A percentile compares a stretch with the other conserved stretches of the same genome.
Conservation (phyloP, 2,329 filamentous ascomycete species). For the Botryotinia globosa region DNA sequence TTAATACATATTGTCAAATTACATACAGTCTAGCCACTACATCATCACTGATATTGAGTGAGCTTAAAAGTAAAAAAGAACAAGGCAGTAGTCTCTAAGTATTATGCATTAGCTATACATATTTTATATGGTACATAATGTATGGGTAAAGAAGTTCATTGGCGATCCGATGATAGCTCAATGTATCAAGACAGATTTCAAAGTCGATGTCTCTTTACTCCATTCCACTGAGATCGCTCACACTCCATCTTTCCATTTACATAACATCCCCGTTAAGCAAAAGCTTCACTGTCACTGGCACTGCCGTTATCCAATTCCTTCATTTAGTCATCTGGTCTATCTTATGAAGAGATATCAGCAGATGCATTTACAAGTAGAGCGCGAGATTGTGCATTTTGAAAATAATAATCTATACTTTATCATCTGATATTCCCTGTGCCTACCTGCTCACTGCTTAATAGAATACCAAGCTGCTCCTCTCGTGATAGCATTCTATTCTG, state of each 20-base stretch:
- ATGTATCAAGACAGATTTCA: not conserved
- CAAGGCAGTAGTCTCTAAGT: not conserved
- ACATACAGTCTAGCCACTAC: not conserved
- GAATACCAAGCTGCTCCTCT: not conserved
- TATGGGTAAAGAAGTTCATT: fast-evolving
- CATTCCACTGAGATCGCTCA: not conserved
- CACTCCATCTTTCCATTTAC: not conserved
- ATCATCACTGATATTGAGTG: not conserved
- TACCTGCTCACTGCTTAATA: not conserved
- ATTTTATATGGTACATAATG: fast-evolving
- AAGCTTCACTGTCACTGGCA: not conserved
- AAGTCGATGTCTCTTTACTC: not conserved
- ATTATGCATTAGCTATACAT: not conserved
- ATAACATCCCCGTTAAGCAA: not conserved
- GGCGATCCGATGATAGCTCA: not conserved
- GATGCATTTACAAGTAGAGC: not conserved
- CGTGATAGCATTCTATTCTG: not conserved
- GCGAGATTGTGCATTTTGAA: not conserved
- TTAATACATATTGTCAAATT: not conserved
- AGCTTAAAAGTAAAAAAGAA: not conserved
- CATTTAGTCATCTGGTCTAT: not conserved
- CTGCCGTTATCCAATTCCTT: not conserved
- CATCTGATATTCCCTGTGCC: fast-evolving
- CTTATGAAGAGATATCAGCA: not conserved
- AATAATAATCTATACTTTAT: not conserved